Base-by-base conservation (phyloP, 495 filamentous ascomycete species). In the Aspergillus saccharolyticus region DNA sequence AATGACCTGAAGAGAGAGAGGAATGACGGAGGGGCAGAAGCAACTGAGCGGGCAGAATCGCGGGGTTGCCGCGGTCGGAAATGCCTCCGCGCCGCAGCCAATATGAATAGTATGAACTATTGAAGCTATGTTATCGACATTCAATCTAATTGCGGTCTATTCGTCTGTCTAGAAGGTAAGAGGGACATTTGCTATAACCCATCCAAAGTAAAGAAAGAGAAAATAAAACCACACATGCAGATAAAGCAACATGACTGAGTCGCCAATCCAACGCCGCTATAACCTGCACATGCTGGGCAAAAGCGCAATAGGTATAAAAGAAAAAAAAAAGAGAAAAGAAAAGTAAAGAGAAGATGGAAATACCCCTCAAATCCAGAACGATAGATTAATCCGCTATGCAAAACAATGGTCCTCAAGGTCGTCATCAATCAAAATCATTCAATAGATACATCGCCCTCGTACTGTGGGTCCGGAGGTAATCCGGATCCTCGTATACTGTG, bases 311-410 rank as follows among this genome's bases (percentile, higher is more conserved):
- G 2, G 14, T 2, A 39, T 39, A 15, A 48, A 17, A 56, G 44
- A 61, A 16, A 54, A 44, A 16, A 48, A 61, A 20, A 48, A 44
- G 30, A 39, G 47, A 30, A 53, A 47, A 19, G 49, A 25, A 58
- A 30, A 45, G 9, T 53, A 42, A 48, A 61, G 16, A 53, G 25
- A 44, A 42, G 2, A 39, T 10, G 33, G 14, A 53, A 53, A 45
- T 21, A 20, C 44, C 42, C 53, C 18, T 60, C 42, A 20, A 33
- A 52, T 25, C 28, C 20, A 55, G 42, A 39, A 39, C 33, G 33
- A 39, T 60, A 60, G 30, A 61, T 58, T 45, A 28, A 56, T 61
- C 53, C 64, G 64, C 64, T 66, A 66, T 66, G 64, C 64, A 63
- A 66, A 44, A 39, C 33, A 39, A 39, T 28, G 33, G 39, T 43